Conservation (phyloP, 2,329 filamentous ascomycete species). For the Aspergillus persii region DNA sequence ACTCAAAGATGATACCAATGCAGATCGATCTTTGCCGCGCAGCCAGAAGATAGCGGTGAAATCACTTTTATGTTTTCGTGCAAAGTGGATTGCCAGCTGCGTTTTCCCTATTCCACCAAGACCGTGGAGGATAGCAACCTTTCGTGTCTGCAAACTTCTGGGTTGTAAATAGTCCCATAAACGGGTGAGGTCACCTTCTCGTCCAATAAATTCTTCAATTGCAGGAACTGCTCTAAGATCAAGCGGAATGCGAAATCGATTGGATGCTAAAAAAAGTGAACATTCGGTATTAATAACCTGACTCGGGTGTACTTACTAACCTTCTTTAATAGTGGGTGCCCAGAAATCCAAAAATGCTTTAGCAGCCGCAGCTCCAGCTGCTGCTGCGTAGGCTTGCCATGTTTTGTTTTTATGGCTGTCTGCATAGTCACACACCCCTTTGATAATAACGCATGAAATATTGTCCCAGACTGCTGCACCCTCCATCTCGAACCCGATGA, state of each 20-base stretch:
- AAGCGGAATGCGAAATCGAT: background rate
- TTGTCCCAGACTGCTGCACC: too few species aligned
- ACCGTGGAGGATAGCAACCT: slow-evolving; percentile 19
- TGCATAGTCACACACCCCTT: too few species aligned
- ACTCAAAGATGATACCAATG: slow-evolving; percentile 19
- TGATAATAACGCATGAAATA: too few species aligned
- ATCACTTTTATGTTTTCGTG: slow-evolving; percentile 18
- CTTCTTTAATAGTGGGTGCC: too few species aligned
- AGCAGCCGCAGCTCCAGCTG: too few species aligned
- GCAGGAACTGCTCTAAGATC: slow-evolving; percentile 12
- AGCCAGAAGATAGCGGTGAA: slow-evolving; percentile 28
- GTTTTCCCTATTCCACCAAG: slow-evolving; percentile 28
- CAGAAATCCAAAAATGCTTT: too few species aligned
- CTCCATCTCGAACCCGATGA: too few species aligned
- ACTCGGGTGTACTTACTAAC: too few species aligned
- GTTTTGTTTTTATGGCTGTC: too few species aligned
- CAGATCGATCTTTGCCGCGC: slow-evolving; percentile 18
- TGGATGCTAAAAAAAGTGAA: too few species aligned
- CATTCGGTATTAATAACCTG: too few species aligned
- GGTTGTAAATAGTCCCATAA: slow-evolving; percentile 18
- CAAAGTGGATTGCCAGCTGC: slow-evolving; percentile 22
- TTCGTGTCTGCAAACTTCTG: slow-evolving; percentile 3
- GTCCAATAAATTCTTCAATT: slow-evolving; percentile 15
- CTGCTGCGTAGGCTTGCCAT: too few species aligned
- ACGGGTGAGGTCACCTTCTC: slow-evolving; percentile 13